Conservation (phyloP, 371 early-diverging fungal species). For the Thermomucor indicae-seudaticae region DNA sequence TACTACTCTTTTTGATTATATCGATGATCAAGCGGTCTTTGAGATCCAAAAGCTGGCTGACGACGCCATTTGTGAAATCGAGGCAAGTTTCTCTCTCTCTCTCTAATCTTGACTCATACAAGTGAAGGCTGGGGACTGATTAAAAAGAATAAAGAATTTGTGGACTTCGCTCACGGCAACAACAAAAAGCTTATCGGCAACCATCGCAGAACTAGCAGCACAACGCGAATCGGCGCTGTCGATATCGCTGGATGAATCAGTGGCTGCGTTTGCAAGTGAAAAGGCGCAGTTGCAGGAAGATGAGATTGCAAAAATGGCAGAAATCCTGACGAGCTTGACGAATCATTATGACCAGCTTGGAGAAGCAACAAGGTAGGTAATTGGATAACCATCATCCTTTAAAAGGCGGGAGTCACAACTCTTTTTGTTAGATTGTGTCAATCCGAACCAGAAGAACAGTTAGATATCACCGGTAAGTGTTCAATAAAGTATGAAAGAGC, state of each 20-base stretch:
- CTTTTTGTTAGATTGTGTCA: slow-evolving; percentile 21
- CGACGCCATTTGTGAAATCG: slow-evolving; percentile 43
- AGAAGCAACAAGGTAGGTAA: slow-evolving; percentile 34
- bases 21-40: slow-evolving; percentile 43
- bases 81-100: slow-evolving; percentile 12
- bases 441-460: slow-evolving; percentile 25
- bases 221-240: slow-evolving; percentile 19
- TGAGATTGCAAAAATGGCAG: slow-evolving; percentile 43
- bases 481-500: no score
- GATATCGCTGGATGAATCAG: slow-evolving; percentile 23
- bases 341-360: slow-evolving; percentile 48
- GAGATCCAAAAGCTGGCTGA: slow-evolving; percentile 42
- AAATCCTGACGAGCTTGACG: slow-evolving; percentile 38
- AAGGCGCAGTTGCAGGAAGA: slow-evolving; percentile 34
- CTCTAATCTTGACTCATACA: not conserved
- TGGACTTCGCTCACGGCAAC: slow-evolving; percentile 14
- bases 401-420: not conserved
- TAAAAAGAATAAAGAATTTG: slow-evolving; percentile 10
- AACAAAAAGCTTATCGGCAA: slow-evolving; percentile 18
- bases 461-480: slow-evolving; percentile 34
- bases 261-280: slow-evolving; percentile 21
- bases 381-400: not conserved
- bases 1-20: slow-evolving; percentile 38
- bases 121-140: not conserved
- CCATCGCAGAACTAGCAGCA: slow-evolving; percentile 21